Percentiles rank a stretch among this genome's conserved stretches.
Evolutionary conservation across 257 asterid species (phyloP).

Genomic region (Haberlea rhodopensis): DNA sequence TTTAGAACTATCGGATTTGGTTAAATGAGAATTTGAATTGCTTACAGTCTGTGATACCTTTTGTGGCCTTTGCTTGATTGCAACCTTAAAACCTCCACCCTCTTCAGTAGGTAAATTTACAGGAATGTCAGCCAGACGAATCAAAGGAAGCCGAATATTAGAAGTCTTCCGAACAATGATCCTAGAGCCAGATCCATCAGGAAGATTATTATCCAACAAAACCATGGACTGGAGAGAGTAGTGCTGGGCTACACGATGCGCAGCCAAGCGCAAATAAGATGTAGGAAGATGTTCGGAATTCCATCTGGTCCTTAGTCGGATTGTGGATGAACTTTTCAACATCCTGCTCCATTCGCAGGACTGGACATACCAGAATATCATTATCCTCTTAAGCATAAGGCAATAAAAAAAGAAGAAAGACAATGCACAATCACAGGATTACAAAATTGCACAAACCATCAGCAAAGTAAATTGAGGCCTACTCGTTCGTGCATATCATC

Average conservation of each 20-base stretch:
- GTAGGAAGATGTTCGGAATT: conserved; percentile 94
- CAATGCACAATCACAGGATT: neutral
- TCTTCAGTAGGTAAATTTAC: conserved; percentile 57
- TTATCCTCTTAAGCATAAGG: conserved; percentile 13
- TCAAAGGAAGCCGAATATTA: conserved; percentile 60
- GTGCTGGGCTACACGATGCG: conserved; percentile 99
- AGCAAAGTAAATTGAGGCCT: neutral
- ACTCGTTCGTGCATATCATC: conserved; percentile 4
- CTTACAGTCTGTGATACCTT: conserved; percentile 50
- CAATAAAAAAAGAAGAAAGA: neutral
- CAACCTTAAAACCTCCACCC: conserved; percentile 50
- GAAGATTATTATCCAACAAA: conserved; percentile 77
- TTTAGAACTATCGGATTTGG: conserved; percentile 65
- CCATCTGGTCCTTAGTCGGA: conserved; percentile 87
- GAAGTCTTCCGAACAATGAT: conserved; percentile 80
- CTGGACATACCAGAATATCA: conserved; percentile 37
- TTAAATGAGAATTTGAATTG: conserved; percentile 44
- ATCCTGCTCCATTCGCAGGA: conserved; percentile 96
- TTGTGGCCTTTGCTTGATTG: conserved; percentile 96
- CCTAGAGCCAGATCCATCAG: conserved; percentile 90
- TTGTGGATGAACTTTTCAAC: conserved; percentile 84
- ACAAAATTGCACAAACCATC: conserved; percentile 6
- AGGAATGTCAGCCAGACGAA: conserved; percentile 74
- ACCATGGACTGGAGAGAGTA: conserved; percentile 97
- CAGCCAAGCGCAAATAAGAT: conserved; percentile 96